Evolutionary conservation across 257 asterid genomes (phyloP), one percentile per base, ranked within the genome.

Genomic region (Forsythia suspensa): DNA sequence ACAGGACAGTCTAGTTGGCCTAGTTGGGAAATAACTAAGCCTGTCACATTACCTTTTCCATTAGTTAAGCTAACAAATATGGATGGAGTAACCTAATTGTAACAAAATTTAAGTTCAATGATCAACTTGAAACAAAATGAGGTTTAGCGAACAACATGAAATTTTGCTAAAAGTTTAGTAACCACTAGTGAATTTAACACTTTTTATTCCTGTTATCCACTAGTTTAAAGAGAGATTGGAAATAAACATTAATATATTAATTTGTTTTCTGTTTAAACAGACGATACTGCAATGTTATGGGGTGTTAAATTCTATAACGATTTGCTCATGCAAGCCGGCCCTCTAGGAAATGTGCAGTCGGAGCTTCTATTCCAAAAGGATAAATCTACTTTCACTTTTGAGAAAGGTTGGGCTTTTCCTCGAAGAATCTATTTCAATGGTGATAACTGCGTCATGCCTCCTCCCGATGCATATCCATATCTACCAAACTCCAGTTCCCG

Each of bases 371-470:
- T 89, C 85, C 85, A 77, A n/a, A 89, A 89, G 84, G 94, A 89
- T 75, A 83, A 78, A 39, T 77, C 84, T 15, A 87, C 91, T 13
- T 89, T 89, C 87, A 87, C 89, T n/a, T 89, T 89, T 70, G 94
- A 89, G 11, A 87, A 89, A 83, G 94, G 94, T 18, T 89, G 94
- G 94, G 94, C 82, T 38, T 89, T 89, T 40, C 93, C 94, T 0
- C 80, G 94, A 71, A 80, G 94, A 66, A 86, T 89, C 70, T 89
- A 89, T 52, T 89, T 89, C 91, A 89, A 89, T 8, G 93, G 93
- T 0, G 92, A 89, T 75, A 89, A 89, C 80, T 89, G 92, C 38
- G 92, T 89, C 20, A 89, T 89, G 93, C 93, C 94, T 4, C 85
- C 94, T 55, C 94, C 94, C 0, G 90, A 89, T 70, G 88, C 86